phyloP scores from a whole-genome alignment of 306 rosid species.

The Prunus mume region DNA sequence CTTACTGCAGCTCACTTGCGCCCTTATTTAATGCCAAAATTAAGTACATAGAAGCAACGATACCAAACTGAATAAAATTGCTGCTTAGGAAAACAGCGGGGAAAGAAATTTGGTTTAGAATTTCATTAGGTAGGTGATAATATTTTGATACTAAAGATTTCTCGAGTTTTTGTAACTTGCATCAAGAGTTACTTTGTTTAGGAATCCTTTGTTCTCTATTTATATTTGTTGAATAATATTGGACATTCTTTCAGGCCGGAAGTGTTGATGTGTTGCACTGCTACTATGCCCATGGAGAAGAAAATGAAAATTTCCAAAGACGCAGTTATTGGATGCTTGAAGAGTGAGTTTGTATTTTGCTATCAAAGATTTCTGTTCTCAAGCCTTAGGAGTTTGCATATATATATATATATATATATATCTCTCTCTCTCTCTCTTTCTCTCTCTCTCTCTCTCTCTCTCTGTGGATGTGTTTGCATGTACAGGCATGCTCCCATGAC shows the following conservation, averaged over 20 bases:
- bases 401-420: no score
- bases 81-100: background rate
- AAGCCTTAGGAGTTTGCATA: background rate
- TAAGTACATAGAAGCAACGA: background rate
- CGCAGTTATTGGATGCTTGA: constrained; percentile 95
- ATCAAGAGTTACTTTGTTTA: constrained; percentile 11
- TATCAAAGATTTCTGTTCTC: background rate
- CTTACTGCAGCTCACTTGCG: background rate
- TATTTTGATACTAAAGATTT: background rate
- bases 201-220: constrained; percentile 9
- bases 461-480: background rate
- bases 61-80: background rate
- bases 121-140: background rate
- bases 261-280: constrained; percentile 81
- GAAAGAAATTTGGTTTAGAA: background rate
- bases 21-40: background rate
- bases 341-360: constrained; percentile 54
- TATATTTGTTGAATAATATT: background rate
- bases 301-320: constrained; percentile 72
- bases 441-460: no score
- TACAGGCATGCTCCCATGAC: background rate
- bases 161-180: background rate
- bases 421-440: no score
- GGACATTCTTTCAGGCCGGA: constrained; percentile 60
- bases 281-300: constrained; percentile 93